phyloP scores from a whole-genome alignment of 208 protist species.

The Leishmania mexicana region DNA sequence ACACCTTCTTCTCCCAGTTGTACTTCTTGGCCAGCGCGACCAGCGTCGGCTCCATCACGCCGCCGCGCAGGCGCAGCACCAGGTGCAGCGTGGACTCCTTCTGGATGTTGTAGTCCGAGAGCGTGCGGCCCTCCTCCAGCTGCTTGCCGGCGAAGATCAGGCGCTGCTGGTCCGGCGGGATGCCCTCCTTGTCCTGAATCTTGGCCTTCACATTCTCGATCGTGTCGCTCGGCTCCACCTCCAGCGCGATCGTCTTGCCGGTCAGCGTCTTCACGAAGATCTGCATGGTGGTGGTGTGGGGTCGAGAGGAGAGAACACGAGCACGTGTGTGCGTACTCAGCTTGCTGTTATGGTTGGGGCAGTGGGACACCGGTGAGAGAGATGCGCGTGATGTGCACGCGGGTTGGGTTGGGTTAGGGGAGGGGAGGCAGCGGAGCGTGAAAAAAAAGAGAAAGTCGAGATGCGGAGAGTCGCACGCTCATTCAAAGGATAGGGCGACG shows the following conservation, averaged over 20 bases:
- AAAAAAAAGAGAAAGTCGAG: neutral
- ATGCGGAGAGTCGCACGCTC: neutral
- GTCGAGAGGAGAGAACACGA: conserved; percentile 4
- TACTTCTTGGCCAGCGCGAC: conserved; percentile 96
- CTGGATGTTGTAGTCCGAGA: conserved; percentile 3
- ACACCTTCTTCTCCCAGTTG: conserved; percentile 97
- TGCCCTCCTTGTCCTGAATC: conserved; percentile 3
- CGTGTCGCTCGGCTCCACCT: conserved; percentile 2
- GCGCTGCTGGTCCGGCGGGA: conserved; percentile 37
- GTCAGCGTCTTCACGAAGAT: conserved; percentile 94
- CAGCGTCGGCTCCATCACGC: conserved; percentile 98
- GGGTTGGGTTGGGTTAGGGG: neutral
- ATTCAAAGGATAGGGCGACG: neutral
- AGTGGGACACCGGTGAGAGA: neutral
- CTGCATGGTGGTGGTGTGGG: conserved; percentile 76
- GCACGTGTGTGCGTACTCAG: conserved; percentile 7
- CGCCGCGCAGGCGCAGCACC: conserved; percentile 46
- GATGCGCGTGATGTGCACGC: too few species aligned
- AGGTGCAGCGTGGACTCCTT: conserved; percentile 6
- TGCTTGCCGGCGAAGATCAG: conserved; percentile 6
- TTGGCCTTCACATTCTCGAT: conserved; percentile 5
- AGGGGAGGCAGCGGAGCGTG: neutral
- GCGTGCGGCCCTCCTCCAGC: conserved; percentile 1
- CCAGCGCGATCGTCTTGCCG: conserved; percentile 4
- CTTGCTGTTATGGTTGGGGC: neutral